Evolutionary conservation across 257 asterid genomes (phyloP).

Genomic region (Paulownia fortunei): DNA sequence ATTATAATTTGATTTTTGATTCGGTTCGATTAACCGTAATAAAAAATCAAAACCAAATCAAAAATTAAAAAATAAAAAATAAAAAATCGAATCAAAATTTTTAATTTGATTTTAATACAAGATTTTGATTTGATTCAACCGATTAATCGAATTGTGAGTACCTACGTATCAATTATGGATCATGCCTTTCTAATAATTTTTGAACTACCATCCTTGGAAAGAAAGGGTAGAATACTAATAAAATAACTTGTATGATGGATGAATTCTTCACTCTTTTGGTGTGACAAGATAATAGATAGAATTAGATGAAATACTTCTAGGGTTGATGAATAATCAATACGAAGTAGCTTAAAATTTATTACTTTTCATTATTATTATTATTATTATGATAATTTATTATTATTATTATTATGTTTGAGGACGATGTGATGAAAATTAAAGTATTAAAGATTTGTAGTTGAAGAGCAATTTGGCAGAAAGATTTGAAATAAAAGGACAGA

Average conservation of each 20-base stretch:
- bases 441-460: no score
- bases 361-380: not conserved
- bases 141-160: no score
- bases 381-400: not conserved
- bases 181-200: no score
- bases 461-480: not conserved
- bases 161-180: no score
- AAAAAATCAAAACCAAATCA: no score
- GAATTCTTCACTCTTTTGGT: not conserved
- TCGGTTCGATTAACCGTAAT: no score
- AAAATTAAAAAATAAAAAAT: no score
- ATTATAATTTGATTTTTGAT: no score
- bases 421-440: not conserved
- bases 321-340: not conserved
- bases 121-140: no score
- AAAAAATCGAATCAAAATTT: no score
- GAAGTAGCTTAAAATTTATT: not conserved
- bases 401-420: not conserved
- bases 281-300: not conserved
- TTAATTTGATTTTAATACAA: no score
- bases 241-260: not conserved
- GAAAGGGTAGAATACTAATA: not conserved
- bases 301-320: not conserved
- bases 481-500: not conserved
- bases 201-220: no score